Conservation (phyloP, 805 yeast genomes). For the Candida koratica region DNA sequence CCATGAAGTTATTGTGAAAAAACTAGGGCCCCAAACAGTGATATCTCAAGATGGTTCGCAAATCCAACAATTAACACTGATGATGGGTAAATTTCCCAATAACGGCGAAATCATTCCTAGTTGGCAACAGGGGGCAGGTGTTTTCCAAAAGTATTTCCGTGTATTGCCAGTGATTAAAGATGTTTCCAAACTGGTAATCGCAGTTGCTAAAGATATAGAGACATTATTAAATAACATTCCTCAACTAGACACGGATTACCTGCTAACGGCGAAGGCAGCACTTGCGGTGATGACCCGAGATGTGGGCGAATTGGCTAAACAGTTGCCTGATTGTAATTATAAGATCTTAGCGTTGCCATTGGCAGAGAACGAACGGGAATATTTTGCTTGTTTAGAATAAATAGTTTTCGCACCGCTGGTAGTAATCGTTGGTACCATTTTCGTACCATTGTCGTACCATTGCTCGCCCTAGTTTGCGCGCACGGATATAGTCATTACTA, state of each 20-base stretch:
- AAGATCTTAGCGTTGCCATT: conserved; percentile 34
- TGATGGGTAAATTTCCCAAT: conserved; percentile 44
- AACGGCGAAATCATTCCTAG: conserved; percentile 34
- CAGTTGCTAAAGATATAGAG: conserved; percentile 19
- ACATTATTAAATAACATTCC: conserved; percentile 46
- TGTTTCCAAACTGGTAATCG: neutral
- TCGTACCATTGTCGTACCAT: too few relatives aligned
- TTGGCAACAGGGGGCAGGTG: conserved; percentile 58
- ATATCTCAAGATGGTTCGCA: conserved; percentile 40
- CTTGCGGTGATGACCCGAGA: conserved; percentile 49
- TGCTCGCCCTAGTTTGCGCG: too few relatives aligned
- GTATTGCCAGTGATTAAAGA: conserved; percentile 16
- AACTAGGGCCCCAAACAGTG: conserved; percentile 72
- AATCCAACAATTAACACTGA: conserved; percentile 33
- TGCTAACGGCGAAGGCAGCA: conserved; percentile 44
- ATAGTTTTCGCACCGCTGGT: too few relatives aligned
- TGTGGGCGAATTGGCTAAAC: conserved; percentile 41
- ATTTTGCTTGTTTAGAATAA: conserved; percentile 20
- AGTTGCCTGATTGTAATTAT: conserved; percentile 10
- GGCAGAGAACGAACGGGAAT: conserved; percentile 44
- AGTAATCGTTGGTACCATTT: too few relatives aligned
- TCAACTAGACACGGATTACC: conserved; percentile 24
- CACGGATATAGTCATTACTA: too few relatives aligned
- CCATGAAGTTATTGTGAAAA: conserved; percentile 48
- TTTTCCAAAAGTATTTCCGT: conserved; percentile 50